phyloP scores from a whole-genome alignment of 805 yeast genomes.

The Candida peoriensis region DNA sequence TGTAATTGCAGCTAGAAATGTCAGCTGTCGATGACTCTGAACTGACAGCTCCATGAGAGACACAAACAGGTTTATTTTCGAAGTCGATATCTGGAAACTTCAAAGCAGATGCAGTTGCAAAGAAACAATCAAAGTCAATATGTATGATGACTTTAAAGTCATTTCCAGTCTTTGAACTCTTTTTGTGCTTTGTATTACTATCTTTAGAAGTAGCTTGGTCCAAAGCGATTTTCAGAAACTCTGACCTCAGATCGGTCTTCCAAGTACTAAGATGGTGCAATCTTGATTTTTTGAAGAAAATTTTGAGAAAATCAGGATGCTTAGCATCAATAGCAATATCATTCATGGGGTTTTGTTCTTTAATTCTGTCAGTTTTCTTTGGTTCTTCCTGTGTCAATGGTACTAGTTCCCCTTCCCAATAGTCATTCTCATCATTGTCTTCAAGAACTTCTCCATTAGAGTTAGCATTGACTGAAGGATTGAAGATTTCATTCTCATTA shows the following conservation, averaged over 20 bases:
- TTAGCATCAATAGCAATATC: conserved; percentile 47
- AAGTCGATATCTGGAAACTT: conserved; percentile 46
- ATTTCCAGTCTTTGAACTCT: not conserved
- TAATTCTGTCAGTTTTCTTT: conserved; percentile 1
- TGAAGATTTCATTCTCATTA: conserved; percentile 1
- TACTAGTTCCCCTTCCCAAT: conserved; percentile 2
- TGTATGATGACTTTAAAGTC: conserved; percentile 49
- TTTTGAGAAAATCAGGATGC: conserved; percentile 68
- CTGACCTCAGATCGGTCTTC: conserved; percentile 68
- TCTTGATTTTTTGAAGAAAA: conserved; percentile 76
- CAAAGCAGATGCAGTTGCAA: conserved; percentile 78
- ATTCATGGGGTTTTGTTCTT: not conserved
- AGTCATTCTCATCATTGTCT: conserved; percentile 7
- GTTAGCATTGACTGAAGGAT: too few relatives aligned
- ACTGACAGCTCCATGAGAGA: conserved; percentile 41
- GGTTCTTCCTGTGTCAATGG: conserved; percentile 12
- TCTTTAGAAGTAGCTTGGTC: conserved; percentile 11
- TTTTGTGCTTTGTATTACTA: conserved; percentile 7
- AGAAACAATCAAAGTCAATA: conserved; percentile 91
- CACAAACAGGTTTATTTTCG: conserved; percentile 52
- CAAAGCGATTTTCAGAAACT: conserved; percentile 48
- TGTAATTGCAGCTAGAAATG: conserved; percentile 88
- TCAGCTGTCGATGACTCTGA: conserved; percentile 50
- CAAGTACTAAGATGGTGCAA: conserved; percentile 85
- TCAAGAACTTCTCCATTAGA: conserved; percentile 9